Conservation (phyloP, 495 filamentous ascomycete genomes). For the Hyaloscypha bicolor region DNA sequence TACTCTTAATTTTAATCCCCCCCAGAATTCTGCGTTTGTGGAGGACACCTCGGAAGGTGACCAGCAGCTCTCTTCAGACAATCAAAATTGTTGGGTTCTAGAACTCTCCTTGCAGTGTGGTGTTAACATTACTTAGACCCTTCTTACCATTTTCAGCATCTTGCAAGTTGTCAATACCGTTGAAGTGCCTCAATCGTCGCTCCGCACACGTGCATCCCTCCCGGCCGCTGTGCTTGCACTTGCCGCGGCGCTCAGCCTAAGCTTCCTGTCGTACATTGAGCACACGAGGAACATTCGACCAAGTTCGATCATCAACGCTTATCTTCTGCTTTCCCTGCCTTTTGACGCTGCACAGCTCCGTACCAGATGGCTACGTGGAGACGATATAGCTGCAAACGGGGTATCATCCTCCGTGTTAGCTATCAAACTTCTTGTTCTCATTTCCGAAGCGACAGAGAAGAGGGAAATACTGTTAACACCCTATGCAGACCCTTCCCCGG, state of each 20-base stretch:
- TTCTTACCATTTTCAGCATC: conserved; percentile 15
- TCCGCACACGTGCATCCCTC: conserved; percentile 49
- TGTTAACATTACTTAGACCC: background rate
- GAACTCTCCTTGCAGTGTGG: background rate
- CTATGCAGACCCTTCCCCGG: conserved; percentile 38
- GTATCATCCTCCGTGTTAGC: conserved; percentile 30
- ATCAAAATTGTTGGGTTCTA: conserved; percentile 15
- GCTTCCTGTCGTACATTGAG: conserved; percentile 43
- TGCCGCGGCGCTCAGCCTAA: conserved; percentile 37
- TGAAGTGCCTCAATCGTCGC: conserved; percentile 19
- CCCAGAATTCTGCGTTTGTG: conserved; percentile 51
- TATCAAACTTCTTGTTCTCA: conserved; percentile 40
- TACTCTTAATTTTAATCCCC: conserved; percentile 49
- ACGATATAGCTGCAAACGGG: conserved; percentile 11
- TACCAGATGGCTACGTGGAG: conserved; percentile 44
- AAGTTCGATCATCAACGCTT: conserved; percentile 45
- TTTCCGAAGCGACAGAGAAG: conserved; percentile 57
- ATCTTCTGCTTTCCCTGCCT: conserved; percentile 56
- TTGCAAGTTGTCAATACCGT: conserved; percentile 19
- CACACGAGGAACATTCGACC: conserved; percentile 42
- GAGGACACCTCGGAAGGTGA: conserved; percentile 27
- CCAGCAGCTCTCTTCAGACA: conserved; percentile 12
- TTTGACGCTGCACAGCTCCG: conserved; percentile 53
- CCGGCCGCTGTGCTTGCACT: conserved; percentile 48
- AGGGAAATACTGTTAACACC: conserved; percentile 45